These are phyloP conservation scores for Aegilops sharonensis DNA, from an alignment of 176 grass and related monocot genomes.

Conservation along the genomic window DNA sequence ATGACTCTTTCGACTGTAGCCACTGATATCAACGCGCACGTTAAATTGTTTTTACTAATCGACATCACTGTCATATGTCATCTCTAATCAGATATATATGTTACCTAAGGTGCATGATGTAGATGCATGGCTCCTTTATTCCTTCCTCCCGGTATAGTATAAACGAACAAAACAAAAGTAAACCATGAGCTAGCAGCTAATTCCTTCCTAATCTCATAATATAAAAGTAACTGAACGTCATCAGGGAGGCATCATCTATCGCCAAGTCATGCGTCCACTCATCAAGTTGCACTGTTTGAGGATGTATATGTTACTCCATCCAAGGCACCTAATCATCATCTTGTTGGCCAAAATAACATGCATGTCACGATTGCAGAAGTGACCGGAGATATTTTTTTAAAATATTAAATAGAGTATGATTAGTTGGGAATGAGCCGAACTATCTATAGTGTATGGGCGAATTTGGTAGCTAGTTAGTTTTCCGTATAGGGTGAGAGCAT, in stretches of 20 bases:
- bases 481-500: background rate
- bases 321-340: slow-evolving; percentile 8
- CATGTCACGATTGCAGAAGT: slow-evolving; percentile 15
- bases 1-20: background rate
- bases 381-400: slow-evolving; percentile 3
- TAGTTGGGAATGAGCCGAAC: background rate
- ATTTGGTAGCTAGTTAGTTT: background rate
- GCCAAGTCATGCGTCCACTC: background rate
- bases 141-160: background rate
- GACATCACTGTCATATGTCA: background rate
- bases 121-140: slow-evolving; percentile 12
- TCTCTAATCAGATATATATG: background rate
- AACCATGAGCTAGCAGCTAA: slow-evolving; percentile 2
- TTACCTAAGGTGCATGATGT: background rate
- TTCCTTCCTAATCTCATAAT: background rate
- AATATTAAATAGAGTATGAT: slow-evolving; percentile 2
- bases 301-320: background rate
- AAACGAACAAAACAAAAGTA: background rate
- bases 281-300: background rate
- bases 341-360: slow-evolving; percentile 23
- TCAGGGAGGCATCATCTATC: background rate
- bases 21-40: background rate
- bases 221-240: background rate
- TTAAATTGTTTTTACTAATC: background rate
- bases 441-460: background rate